Evolutionary conservation across 2,329 filamentous ascomycete species (phyloP).

Genomic region (Trichoderma sp.): DNA sequence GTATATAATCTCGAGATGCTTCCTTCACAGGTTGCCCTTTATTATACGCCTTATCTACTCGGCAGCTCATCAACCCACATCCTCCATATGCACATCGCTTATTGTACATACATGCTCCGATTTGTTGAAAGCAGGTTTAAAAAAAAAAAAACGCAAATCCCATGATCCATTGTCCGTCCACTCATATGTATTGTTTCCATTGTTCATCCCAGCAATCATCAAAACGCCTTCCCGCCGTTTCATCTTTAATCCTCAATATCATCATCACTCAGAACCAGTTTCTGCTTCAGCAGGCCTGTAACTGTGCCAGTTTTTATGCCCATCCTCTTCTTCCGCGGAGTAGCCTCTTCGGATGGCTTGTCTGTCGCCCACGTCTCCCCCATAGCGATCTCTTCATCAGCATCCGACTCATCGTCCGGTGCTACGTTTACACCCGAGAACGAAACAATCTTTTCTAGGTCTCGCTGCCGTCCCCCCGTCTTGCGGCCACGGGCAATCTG

Average conservation of each 20-base stretch:
- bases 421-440: constrained; percentile 58
- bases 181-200: background rate
- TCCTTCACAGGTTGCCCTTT: background rate
- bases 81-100: background rate
- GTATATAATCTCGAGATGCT: background rate
- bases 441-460: constrained; percentile 66
- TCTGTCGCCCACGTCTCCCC: constrained; percentile 61
- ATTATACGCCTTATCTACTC: background rate
- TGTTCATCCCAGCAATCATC: background rate
- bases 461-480: constrained; percentile 45
- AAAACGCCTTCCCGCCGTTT: background rate
- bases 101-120: background rate
- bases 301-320: constrained; percentile 38
- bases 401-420: constrained; percentile 45
- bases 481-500: constrained; percentile 54
- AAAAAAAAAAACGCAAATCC: background rate
- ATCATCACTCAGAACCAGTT: constrained; percentile 74
- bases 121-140: background rate
- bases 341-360: constrained; percentile 53
- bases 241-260: constrained; percentile 70
- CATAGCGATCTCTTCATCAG: constrained; percentile 42
- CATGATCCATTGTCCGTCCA: background rate
- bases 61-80: background rate
- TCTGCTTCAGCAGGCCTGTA: constrained; percentile 53
- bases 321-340: constrained; percentile 46